Percentiles rank a stretch among this genome's conserved stretches.
Evolutionary conservation across 352 stramenopile species (phyloP).

Genomic region (Pythium aristosporum): DNA sequence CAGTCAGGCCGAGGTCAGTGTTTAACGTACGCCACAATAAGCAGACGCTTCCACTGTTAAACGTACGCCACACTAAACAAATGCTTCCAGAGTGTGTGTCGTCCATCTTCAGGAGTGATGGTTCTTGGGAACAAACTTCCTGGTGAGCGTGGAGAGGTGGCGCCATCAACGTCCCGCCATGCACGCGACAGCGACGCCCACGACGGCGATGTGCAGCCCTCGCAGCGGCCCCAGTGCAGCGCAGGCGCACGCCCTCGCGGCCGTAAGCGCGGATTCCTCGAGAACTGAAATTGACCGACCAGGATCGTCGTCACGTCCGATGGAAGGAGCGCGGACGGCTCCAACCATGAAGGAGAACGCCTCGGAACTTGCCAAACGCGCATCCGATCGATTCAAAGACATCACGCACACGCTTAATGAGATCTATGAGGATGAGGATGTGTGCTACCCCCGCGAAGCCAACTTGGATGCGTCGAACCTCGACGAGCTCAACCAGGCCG

Average conservation of each 20-base stretch:
- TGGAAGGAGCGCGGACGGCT: conserved; percentile 77
- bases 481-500: conserved; percentile 76
- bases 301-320: conserved; percentile 69
- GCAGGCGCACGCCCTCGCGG: conserved; percentile 15
- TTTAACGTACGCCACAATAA: too few species aligned
- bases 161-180: conserved; percentile 13
- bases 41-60: too few species aligned
- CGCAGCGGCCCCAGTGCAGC: conserved; percentile 7
- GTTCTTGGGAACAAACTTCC: too few species aligned
- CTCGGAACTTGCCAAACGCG: conserved; percentile 59
- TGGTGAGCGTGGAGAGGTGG: conserved; percentile 14
- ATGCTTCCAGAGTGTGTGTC: too few species aligned
- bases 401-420: conserved; percentile 69
- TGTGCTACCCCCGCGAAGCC: conserved; percentile 79
- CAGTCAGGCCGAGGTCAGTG: too few species aligned
- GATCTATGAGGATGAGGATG: conserved; percentile 77
- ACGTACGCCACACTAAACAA: too few species aligned
- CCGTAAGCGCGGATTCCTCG: conserved; percentile 49
- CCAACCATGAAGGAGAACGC: conserved; percentile 72
- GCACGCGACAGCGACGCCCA: conserved; percentile 19
- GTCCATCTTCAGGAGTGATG: conserved; percentile 19
- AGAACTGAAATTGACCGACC: conserved; percentile 65
- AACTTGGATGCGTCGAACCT: conserved; percentile 83
- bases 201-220: conserved; percentile 4
- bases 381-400: conserved; percentile 51